Evolutionary conservation across 1,284 basidiomycete genomes (phyloP), one percentile per base, ranked within the genome.

Genomic region (Cryptococcus sp.): DNA sequence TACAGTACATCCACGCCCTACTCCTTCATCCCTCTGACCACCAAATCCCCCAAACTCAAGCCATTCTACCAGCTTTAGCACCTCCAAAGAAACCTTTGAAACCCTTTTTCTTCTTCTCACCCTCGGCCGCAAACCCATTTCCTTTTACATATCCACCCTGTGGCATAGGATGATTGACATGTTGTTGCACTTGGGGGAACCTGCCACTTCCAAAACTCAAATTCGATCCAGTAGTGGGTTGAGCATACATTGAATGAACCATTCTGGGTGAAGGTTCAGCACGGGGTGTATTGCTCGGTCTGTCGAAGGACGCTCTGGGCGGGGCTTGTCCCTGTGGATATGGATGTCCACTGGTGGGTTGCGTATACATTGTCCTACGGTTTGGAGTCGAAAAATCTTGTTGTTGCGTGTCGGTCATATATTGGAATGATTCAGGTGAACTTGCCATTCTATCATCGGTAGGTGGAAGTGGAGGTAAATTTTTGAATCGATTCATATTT

Each of bases 401-500:
- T 39, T n/a, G 14, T 23, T 18, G 16, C n/a, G n/a, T 25, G 44
- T 22, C 10, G 24, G n/a, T 16, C 25, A 24, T 14, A 40, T 34
- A n/a, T 28, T 22, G 21, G 46, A 41, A 42, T 31, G 45, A 32
- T 46, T 18, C 16, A 23, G 21, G 39, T 9, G 39, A n/a, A 40
- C 32, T 39, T 39, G 46, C 7, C 32, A 48, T 14, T 11, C 46
- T 14, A 16, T 48, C 28, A 7, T 49, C 61, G 7, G 46, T 44
- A 34, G 60, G 64, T 34, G 71, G 71, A 19, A 73, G 55, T 13
- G 71, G 71, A 2, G 71, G 71, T 3, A 73, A 61, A 43, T 64
- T 73, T 57, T 73, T 73, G 60, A 62, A 66, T 24, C 68, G 57
- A 54, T 73, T 34, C 10, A 34, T 16, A 34, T 34, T 34, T 34